Conservation (phyloP, 2,329 filamentous ascomycete species). For the Alternaria tenuissima region DNA sequence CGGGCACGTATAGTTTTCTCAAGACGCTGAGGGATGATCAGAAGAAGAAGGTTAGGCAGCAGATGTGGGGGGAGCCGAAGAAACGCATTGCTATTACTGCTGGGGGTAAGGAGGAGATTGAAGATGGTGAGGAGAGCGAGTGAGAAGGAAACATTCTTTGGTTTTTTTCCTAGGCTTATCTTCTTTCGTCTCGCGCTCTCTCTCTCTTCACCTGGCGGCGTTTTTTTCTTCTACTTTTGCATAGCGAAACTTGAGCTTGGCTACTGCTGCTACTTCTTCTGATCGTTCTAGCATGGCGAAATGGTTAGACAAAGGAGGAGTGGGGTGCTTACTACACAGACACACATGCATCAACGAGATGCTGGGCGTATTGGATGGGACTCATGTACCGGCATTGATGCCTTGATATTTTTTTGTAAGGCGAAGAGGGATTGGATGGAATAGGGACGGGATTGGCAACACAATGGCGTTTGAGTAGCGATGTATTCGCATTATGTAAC, state of each 20-base stretch:
- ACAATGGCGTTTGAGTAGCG: no score
- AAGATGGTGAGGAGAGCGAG: conserved; percentile 15
- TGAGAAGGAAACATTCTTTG: neutral
- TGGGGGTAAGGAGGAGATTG: conserved; percentile 27
- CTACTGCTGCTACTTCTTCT: neutral
- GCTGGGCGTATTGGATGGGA: no score
- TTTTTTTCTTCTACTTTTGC: neutral
- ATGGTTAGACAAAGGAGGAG: conserved; percentile 13
- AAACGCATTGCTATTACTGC: conserved; percentile 40
- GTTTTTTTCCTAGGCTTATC: no score
- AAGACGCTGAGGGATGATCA: conserved; percentile 78
- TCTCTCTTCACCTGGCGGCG: neutral
- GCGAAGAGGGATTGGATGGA: no score
- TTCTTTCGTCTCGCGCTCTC: neutral
- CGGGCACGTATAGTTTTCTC: conserved; percentile 80
- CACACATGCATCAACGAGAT: neutral
- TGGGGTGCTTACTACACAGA: neutral
- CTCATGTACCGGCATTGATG: no score
- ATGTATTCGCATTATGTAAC: no score
- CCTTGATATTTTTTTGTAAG: no score
- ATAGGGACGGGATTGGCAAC: no score
- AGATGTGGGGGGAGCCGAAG: conserved; percentile 62
- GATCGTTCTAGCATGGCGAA: conserved; percentile 12
- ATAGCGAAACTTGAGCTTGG: neutral
- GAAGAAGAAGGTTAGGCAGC: conserved; percentile 83